Base-by-base conservation (phyloP, 2,329 filamentous ascomycete species). In the Neocucurbitaria cava region DNA sequence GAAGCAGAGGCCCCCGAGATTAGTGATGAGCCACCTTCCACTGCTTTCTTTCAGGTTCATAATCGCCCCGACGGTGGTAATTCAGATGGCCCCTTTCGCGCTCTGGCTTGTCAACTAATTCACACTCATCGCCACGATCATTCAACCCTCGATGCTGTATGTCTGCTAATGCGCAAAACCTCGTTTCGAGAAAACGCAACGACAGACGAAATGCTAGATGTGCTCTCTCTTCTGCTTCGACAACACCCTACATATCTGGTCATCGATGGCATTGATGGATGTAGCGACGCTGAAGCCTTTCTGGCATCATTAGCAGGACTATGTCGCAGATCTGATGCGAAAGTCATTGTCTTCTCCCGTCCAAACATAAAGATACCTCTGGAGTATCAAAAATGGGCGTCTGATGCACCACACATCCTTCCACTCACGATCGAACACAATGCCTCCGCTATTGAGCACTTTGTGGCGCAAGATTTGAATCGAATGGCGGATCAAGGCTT, bases 161-260 rank as follows among this genome's bases (percentile, higher is more conserved):
- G 69, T 24, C 58, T 72, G 11, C 52, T 72, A 6, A 49, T 69
- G 31, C 67, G 66, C 24, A 70, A 67, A 31, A 61, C 62, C 8
- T 61, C 67, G 2, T 57, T 59, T 26, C 56, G 59, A 36, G 58
- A 62, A 36, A 64, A 62, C 18, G 69, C 70, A 20, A 69, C 64
- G 13, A 56, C 61, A 11, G 62, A 73, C 28, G 68, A 73, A 35
- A 59, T 65, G 3, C n/a, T 68, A 3, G 62, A 64, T 13, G 49
- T 69, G 8, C 53, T 72, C 18, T 46, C 62, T 13, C 47, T 73
- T 8, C 49, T 73, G 23, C 49, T 72, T 40, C 61, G 63, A 28
- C 70, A 73, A 23, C 69, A 71, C 24, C 61, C 70, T 9, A 72
- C 66, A 3, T 73, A 68, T 28, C 36, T 73, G 9, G 62, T 70